Evolutionary conservation across 2,329 filamentous ascomycete genomes (phyloP).

Genomic region (Tolypocladium cylindrosporum): DNA sequence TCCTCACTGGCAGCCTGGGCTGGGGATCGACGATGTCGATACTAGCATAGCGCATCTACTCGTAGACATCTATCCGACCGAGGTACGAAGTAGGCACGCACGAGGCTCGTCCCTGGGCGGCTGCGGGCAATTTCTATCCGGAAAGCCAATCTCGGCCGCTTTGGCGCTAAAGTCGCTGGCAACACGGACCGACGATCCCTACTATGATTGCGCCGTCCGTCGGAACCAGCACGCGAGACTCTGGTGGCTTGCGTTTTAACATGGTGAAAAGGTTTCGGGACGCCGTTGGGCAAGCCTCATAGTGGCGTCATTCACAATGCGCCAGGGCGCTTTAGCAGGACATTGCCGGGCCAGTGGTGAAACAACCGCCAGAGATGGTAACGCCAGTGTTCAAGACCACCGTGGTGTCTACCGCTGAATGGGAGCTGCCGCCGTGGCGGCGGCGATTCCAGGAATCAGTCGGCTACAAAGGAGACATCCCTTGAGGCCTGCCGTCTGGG

Average conservation of each 20-base stretch:
- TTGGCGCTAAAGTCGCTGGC: neutral
- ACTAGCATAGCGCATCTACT: neutral
- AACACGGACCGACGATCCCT: conserved; percentile 5
- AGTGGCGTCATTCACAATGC: neutral
- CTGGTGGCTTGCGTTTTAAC: neutral
- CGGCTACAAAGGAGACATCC: neutral
- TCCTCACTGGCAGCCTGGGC: neutral
- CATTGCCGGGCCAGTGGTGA: neutral
- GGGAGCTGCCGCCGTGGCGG: neutral
- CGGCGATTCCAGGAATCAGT: neutral
- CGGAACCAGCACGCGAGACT: conserved; percentile 1
- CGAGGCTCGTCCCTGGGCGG: neutral
- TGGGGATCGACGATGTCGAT: neutral
- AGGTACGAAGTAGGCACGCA: neutral
- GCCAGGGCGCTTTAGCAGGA: neutral
- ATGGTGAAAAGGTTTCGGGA: neutral
- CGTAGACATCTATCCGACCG: neutral
- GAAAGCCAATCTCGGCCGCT: conserved; percentile 2
- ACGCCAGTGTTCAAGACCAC: neutral
- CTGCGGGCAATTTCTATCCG: conserved; percentile 2
- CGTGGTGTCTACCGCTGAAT: neutral
- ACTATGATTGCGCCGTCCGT: conserved; percentile 5
- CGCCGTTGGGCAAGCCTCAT: neutral
- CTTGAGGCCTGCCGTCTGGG: neutral
- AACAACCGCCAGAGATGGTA: neutral